These are phyloP conservation scores for Noccaea bulbosa DNA, from an alignment of 345 rosid genomes.

Conservation along the genomic window DNA sequence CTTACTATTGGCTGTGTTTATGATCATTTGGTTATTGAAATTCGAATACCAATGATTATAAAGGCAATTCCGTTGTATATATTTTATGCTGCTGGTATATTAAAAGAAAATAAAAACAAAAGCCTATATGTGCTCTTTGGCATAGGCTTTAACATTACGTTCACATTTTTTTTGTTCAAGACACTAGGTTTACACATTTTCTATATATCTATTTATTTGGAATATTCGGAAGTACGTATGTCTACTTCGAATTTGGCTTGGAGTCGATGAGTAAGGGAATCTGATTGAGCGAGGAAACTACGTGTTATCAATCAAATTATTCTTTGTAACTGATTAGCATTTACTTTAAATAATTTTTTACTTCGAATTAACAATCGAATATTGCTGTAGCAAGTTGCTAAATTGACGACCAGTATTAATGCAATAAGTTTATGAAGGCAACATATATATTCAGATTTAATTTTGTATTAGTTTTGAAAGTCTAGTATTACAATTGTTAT, in stretches of 20 bases:
- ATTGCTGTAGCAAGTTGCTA: too few species aligned
- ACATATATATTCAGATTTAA: not conserved
- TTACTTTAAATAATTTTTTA: too few species aligned
- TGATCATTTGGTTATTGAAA: slow-evolving; percentile 31
- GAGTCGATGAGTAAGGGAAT: too few species aligned
- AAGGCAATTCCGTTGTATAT: slow-evolving; percentile 25
- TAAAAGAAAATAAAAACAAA: slow-evolving; percentile 11
- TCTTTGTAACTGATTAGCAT: too few species aligned
- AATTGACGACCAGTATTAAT: too few species aligned
- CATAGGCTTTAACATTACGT: slow-evolving; percentile 37
- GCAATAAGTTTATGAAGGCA: not conserved
- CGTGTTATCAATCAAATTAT: too few species aligned
- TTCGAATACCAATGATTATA: slow-evolving; percentile 34
- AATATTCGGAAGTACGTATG: too few species aligned
- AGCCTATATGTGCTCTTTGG: slow-evolving; percentile 36
- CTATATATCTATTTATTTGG: too few species aligned
- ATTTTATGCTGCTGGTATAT: slow-evolving; percentile 33
- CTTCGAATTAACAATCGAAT: too few species aligned
- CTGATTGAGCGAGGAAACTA: too few species aligned
- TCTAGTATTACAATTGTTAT: not conserved
- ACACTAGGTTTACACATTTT: too few species aligned
- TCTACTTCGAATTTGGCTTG: too few species aligned
- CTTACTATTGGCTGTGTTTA: slow-evolving; percentile 37
- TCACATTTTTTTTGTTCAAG: not conserved
- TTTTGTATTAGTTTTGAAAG: not conserved